Conservation (phyloP, 1,284 basidiomycete genomes). For the Bondarzewia mesenterica region DNA sequence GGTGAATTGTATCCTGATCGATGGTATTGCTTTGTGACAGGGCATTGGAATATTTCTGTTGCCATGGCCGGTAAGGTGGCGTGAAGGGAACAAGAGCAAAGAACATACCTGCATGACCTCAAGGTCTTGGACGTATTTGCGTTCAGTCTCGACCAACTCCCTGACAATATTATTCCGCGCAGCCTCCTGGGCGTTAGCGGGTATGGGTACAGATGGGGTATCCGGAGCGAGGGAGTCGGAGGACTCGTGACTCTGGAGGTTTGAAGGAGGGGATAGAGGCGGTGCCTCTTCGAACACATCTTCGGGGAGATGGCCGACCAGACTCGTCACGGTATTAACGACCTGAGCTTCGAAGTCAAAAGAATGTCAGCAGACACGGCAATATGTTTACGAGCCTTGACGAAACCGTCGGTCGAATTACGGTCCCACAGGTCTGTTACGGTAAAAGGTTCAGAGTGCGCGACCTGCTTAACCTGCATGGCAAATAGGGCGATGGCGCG, state of each 20-base stretch:
- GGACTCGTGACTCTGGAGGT: conserved; percentile 46
- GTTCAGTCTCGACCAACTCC: conserved; percentile 90
- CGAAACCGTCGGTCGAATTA: conserved; percentile 89
- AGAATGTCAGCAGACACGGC: not conserved
- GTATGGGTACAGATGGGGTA: conserved; percentile 24
- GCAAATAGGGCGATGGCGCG: conserved; percentile 73
- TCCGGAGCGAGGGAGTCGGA: conserved; percentile 48
- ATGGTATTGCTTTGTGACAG: conserved; percentile 79
- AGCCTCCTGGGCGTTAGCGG: conserved; percentile 52
- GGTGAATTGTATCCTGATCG: conserved; percentile 90
- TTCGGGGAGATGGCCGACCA: conserved; percentile 77
- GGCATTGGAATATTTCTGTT: conserved; percentile 74
- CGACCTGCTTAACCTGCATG: conserved; percentile 62
- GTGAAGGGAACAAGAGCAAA: conserved; percentile 8
- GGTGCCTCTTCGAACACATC: conserved; percentile 62
- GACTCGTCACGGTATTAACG: conserved; percentile 83
- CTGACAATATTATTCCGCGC: conserved; percentile 74
- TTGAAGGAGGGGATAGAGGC: conserved; percentile 47
- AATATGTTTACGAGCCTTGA: conserved; percentile 57
- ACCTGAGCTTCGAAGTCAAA: conserved; percentile 45
- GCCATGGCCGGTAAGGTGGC: conserved; percentile 10
- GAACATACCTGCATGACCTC: conserved; percentile 86
- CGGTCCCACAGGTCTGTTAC: conserved; percentile 87
- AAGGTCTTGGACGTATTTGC: conserved; percentile 96
- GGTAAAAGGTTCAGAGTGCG: conserved; percentile 68